phyloP scores from a whole-genome alignment of 2,329 filamentous ascomycete genomes.

The Exophiala bonariae region DNA sequence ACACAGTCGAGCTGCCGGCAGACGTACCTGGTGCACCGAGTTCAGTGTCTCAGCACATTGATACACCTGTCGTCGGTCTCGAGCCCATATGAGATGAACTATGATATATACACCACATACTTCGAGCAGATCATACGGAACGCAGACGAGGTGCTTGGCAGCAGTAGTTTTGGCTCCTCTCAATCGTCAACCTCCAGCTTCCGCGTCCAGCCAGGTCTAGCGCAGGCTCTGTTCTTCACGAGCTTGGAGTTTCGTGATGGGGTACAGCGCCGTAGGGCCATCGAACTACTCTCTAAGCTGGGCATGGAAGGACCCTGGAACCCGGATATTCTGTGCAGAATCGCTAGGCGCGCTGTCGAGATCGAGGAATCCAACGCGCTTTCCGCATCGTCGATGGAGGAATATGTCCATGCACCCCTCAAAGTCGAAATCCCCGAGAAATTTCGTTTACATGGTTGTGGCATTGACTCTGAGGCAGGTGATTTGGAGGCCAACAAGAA shows the following conservation, averaged over 20 bases:
- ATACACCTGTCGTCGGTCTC: slow-evolving; percentile 1
- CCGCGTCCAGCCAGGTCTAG: neutral
- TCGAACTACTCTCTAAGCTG: neutral
- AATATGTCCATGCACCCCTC: too few relatives aligned
- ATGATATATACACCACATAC: neutral
- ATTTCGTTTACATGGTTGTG: neutral
- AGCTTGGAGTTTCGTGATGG: neutral
- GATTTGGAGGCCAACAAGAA: neutral
- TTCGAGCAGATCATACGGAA: neutral
- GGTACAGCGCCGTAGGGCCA: neutral
- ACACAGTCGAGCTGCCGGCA: neutral
- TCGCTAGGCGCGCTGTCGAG: neutral
- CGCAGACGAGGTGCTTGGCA: neutral
- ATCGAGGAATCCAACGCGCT: neutral
- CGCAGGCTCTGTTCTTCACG: neutral
- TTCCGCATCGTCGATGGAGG: neutral
- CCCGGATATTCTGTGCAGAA: neutral
- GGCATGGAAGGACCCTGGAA: slow-evolving; percentile 1
- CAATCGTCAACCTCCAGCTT: neutral
- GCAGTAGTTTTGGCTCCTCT: neutral
- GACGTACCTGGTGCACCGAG: neutral
- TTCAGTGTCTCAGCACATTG: slow-evolving; percentile 4
- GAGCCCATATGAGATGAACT: neutral
- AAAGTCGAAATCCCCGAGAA: neutral
- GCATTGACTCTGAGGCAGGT: neutral